Conservation (phyloP, 1,139 yeast species). For the Kurtzmaniella quercitrusa region DNA sequence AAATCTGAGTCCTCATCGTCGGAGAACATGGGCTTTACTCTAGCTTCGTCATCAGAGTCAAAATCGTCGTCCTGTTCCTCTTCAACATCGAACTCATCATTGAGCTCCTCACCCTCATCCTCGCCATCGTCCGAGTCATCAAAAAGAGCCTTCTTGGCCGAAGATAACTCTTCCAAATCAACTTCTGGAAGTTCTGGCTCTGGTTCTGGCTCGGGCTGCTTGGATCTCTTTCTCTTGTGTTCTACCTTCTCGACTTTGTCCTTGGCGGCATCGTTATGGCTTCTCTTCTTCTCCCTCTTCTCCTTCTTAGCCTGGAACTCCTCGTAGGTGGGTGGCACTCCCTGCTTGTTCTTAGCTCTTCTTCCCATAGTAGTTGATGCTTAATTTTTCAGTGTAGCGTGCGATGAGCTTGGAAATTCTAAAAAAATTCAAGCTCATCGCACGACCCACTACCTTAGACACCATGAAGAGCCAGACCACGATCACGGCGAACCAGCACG, state of each 20-base stretch:
- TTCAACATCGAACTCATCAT: constrained; percentile 58
- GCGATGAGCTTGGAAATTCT: constrained; percentile 11
- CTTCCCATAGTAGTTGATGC: constrained; percentile 62
- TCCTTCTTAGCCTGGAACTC: constrained; percentile 66
- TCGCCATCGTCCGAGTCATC: constrained; percentile 55
- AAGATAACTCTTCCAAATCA: constrained; percentile 57
- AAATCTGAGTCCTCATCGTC: constrained; percentile 79
- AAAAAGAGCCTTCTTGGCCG: constrained; percentile 70
- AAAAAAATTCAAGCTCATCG: background rate
- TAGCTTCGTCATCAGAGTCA: constrained; percentile 52
- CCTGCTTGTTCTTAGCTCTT: constrained; percentile 87
- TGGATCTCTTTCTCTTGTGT: constrained; percentile 19
- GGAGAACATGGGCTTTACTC: constrained; percentile 77
- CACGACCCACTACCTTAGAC: constrained; percentile 1
- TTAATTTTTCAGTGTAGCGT: background rate
- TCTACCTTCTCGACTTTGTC: constrained; percentile 15
- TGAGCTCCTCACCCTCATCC: constrained; percentile 20
- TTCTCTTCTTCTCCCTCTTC: constrained; percentile 35
- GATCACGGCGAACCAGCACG: constrained; percentile 50
- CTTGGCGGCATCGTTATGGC: constrained; percentile 13
- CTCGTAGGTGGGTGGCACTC: constrained; percentile 81
- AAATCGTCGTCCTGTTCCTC: constrained; percentile 43
- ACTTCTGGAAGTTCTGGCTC: constrained; percentile 56
- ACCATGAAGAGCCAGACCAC: constrained; percentile 15
- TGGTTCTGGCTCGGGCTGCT: constrained; percentile 28